A percentile compares a stretch with the other conserved stretches of the same genome.
phyloP scores from a whole-genome alignment of 1,139 yeast genomes.

The Candida sanyaensis region DNA sequence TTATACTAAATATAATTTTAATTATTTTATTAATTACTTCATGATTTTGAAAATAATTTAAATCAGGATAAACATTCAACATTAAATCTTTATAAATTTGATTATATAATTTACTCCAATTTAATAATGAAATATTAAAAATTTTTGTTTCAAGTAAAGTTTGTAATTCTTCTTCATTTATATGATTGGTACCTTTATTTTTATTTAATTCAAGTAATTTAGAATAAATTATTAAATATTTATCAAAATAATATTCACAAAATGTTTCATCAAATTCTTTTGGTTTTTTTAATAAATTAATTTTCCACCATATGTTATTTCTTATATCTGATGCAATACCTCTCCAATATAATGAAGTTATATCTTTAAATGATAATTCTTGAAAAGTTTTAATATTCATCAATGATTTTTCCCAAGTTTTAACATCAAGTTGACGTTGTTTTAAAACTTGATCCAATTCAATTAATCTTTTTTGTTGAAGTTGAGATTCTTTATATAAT shows the following conservation, averaged over 20 bases:
- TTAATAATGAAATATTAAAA: slow-evolving; percentile 7
- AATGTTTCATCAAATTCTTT: slow-evolving; percentile 18
- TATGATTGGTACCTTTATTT: not conserved
- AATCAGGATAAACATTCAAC: slow-evolving; percentile 41
- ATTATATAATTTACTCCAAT: slow-evolving; percentile 12
- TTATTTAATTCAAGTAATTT: slow-evolving; percentile 5
- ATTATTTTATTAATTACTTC: slow-evolving; percentile 28
- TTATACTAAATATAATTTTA: slow-evolving; percentile 28
- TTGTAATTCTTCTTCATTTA: slow-evolving; percentile 1
- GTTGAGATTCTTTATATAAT: slow-evolving; percentile 37
- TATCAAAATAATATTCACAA: slow-evolving; percentile 21
- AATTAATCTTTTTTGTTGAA: slow-evolving; percentile 28
- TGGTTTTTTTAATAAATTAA: slow-evolving; percentile 38
- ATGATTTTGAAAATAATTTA: slow-evolving; percentile 39
- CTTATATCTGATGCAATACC: slow-evolving; percentile 58
- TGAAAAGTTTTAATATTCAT: slow-evolving; percentile 20
- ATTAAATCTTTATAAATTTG: slow-evolving; percentile 23
- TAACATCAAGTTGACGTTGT: slow-evolving; percentile 34
- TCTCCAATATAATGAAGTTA: slow-evolving; percentile 56
- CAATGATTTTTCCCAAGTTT: slow-evolving; percentile 41
- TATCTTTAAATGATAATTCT: slow-evolving; percentile 24
- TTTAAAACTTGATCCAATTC: slow-evolving; percentile 26
- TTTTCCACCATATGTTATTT: slow-evolving; percentile 52
- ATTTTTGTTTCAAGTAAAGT: slow-evolving; percentile 5
- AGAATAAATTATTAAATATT: slow-evolving; percentile 12